Evolutionary conservation across 2,329 filamentous ascomycete species (phyloP).

Genomic region (Colletotrichum zoysiae): DNA sequence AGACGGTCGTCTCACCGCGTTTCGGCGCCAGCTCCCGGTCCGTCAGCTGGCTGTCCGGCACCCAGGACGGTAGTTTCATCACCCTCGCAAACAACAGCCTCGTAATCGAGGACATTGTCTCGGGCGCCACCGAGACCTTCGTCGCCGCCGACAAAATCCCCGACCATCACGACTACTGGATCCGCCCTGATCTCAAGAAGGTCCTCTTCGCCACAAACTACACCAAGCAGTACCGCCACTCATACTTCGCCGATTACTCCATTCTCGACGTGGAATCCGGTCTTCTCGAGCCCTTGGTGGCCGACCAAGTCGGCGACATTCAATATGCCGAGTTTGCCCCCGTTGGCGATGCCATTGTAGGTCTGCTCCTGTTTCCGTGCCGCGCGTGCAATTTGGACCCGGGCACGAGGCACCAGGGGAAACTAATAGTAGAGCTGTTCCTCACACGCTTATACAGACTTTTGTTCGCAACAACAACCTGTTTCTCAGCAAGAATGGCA

Average conservation of each 20-base stretch:
- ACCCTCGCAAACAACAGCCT: conserved; percentile 65
- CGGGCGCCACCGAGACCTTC: conserved; percentile 67
- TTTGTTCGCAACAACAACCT: conserved; percentile 77
- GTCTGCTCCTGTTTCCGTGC: background rate
- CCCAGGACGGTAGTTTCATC: conserved; percentile 73
- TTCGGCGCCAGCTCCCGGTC: conserved; percentile 62
- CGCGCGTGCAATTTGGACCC: background rate
- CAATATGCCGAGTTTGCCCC: conserved; percentile 76
- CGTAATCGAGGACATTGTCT: conserved; percentile 72
- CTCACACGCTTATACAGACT: conserved; percentile 50
- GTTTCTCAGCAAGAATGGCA: conserved; percentile 68
- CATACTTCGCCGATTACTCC: conserved; percentile 76
- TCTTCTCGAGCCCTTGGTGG: conserved; percentile 65
- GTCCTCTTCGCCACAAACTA: conserved; percentile 74
- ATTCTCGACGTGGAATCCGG: conserved; percentile 72
- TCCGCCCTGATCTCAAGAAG: conserved; percentile 69
- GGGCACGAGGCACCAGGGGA: too few species aligned
- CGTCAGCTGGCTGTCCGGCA: conserved; percentile 69
- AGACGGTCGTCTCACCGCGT: conserved; percentile 63
- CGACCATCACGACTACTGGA: conserved; percentile 69
- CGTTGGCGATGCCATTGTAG: conserved; percentile 62
- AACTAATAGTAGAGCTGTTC: background rate
- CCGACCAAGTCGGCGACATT: conserved; percentile 72
- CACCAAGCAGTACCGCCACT: conserved; percentile 77
- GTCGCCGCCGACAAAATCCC: conserved; percentile 70